Evolutionary conservation across 139 green algal genomes (phyloP), one percentile per base, ranked within the genome.

Genomic region (Gonium pectorale): DNA sequence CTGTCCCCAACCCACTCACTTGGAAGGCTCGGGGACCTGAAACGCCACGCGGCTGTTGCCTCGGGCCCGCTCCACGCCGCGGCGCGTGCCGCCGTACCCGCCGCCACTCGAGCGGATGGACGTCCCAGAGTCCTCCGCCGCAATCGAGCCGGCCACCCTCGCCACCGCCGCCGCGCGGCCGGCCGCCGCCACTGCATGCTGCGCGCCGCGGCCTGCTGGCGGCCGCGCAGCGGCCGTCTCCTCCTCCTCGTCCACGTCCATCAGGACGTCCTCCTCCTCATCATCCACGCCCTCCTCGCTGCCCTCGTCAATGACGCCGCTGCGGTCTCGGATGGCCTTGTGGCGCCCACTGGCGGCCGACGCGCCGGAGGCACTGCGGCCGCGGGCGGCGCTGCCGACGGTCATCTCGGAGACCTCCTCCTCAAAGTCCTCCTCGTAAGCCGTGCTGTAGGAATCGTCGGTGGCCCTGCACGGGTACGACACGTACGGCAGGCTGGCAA

Each of bases 1-100:
- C n/a, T n/a, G n/a, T n/a, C n/a, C n/a, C n/a, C n/a, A n/a, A n/a
- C n/a, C n/a, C n/a, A n/a, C n/a, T 27, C 33, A 69, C 63, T 21
- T 69, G 63, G 33, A 5, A 15, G 37, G 13, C 52, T 68, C 37
- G 17, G 62, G 62, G 62, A 64, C 44, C 62, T 49, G 31, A 31
- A 83, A 83, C 59, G 77, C 77, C 44, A 83, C 77, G n/a, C 51
- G 38, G 59, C 77, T 83, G 6, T 60, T 44, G 54, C 38, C 41
- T 54, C n/a, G 27, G 24, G 51, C 29, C 29, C 59, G 31, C 74
- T 66, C 74, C 74, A 81, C 24, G 8, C 19, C 38, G 73, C 37
- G 37, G 31, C 73, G 52, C 33, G 33, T 3, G 63, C 33, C n/a
- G 9, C 33, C 31, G 33, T 6, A 54, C 68, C 68, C 43, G 68